Evolutionary conservation across 208 protist species (phyloP), one percentile per base, ranked within the genome.

Genomic region (Phytomonas sp.): DNA sequence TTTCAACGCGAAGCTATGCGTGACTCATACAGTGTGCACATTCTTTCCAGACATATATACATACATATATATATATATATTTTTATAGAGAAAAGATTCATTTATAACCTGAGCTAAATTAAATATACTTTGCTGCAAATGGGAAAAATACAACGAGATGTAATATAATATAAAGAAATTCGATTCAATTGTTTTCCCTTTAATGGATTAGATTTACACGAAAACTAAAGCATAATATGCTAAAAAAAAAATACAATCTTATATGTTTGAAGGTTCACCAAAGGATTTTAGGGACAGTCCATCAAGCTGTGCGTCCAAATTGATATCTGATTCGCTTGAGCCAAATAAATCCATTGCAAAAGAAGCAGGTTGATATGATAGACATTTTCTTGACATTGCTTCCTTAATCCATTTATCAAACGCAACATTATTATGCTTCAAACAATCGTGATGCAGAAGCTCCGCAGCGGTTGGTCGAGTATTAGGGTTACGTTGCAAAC

Each of bases 401-500:
- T 72, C 65, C 36, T 78, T 61, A 33, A 91, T 73, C 85, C 88
- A 93, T 8, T 59, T 29, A 31, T 80, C 66, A 70, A 91, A 69
- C 7, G 82, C 74, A 16, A 49, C 69, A 64, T 84, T 79, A 11
- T 82, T 61, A 23, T 71, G 70, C 60, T 78, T 73, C 60, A 87
- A 75, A 67, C 84, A 77, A 10, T 79, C 72, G 45, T 92, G 80
- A 31, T 82, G 40, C 19, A 91, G 83, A 29, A 94, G 76, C 36
- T 80, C 74, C 29, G 73, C 70, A 23, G 80, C 76, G 0, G 76
- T 74, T 31, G 63, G 60, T 34, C 89, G 84, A 65, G 75, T 66
- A 26, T 60, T 71, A 7, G 89, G 84, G 63, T 92, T 78, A 26
- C 86, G 85, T 42, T 79, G 75, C 69, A 94, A 65, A 63, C 89